Conservation (phyloP, 1,284 basidiomycete species). For the Paramarasmius palmivorus region DNA sequence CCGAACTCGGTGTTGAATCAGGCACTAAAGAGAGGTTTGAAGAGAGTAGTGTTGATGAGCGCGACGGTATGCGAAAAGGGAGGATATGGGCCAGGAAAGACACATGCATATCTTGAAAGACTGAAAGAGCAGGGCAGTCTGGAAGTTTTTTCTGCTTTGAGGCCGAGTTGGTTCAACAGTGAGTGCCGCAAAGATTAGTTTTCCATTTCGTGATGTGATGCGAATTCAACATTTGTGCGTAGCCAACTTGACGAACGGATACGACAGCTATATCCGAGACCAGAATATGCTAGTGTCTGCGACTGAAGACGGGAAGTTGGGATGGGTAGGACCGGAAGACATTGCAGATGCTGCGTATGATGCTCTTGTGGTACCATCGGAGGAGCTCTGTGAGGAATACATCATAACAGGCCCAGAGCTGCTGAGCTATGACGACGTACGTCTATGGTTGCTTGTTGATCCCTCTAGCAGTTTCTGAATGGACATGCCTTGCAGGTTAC, state of each 20-base stretch:
- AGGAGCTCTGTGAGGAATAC: background rate
- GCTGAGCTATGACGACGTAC: background rate
- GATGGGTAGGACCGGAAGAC: background rate
- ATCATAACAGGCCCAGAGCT: background rate
- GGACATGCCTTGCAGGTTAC: background rate
- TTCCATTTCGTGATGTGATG: too few relatives aligned
- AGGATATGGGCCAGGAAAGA: background rate
- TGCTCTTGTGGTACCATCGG: background rate
- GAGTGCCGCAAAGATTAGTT: background rate
- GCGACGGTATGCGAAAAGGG: background rate
- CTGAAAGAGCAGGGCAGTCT: background rate
- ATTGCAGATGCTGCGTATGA: background rate
- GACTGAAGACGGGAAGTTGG: background rate
- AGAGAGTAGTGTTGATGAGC: background rate
- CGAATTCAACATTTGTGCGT: too few relatives aligned
- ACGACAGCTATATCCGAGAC: background rate
- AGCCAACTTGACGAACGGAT: background rate
- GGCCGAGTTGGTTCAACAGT: background rate
- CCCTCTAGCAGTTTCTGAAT: background rate
- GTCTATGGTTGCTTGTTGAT: background rate
- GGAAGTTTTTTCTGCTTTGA: background rate
- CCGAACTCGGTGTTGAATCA: background rate
- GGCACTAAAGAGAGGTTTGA: background rate
- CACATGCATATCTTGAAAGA: background rate
- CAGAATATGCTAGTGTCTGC: background rate